Evolutionary conservation across 805 yeast genomes (phyloP), one percentile per base, ranked within the genome.

Genomic region (Lipomyces anomalus): DNA sequence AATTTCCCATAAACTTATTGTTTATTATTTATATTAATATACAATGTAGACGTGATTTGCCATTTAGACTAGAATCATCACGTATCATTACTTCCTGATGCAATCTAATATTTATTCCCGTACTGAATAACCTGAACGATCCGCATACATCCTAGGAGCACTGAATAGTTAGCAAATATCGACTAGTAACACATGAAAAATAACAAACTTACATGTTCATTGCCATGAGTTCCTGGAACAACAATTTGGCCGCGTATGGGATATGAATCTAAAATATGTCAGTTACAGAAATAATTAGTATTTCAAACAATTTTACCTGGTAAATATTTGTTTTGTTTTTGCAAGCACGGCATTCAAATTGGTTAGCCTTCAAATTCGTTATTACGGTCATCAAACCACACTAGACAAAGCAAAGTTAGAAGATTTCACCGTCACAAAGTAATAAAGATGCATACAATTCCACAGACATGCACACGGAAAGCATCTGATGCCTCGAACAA

Each of bases 401-500:
- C 47, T 46, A 6, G 6, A n/a, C 16, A 7, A 17, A 33, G 17
- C 17, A 33, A 13, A 6, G 17, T 9, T 9, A 21, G 17, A 13
- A n/a, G 32, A 28, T 11, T 11, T 28, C 13, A 28, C 11, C n/a
- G 11, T 11, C 13, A 28, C n/a, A 28, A 22, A 4, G 17, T 4
- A 7, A 11, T 20, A 23, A 7, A 7, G 4, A 4, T 2, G 30
- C 50, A 39, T 23, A 46, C 50, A 61, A 90, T 80, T 62, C 97
- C 98, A 73, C 99, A 92, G 24, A 92, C 82, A 65, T 92, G 97
- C 35, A 92, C 97, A 68, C 97, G 78, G 75, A 92, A 92, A 1
- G 97, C 97, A 72, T 92, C 99, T 0, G 97, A 90, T 9, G 97
- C 96, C 68, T 92, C 97, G 97, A 92, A 90, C 66, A 92, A 74